A percentile compares a stretch with the other conserved stretches of the same genome.
Conservation (phyloP, 345 rosid genomes). For the Aegle marmelos region DNA sequence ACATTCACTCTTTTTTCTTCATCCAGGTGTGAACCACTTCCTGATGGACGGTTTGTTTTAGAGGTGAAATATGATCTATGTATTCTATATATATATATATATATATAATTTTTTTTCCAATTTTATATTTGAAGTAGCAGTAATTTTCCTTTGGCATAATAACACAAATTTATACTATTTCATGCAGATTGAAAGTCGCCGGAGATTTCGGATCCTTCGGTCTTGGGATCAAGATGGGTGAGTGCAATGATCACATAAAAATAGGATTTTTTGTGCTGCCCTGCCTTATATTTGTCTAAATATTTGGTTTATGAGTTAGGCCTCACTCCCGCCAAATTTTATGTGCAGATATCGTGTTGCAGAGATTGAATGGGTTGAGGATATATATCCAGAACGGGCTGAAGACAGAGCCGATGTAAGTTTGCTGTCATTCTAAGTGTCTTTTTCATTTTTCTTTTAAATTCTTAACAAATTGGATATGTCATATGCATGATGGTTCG, state of each 20-base stretch:
- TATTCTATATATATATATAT: neutral
- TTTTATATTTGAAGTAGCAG: neutral
- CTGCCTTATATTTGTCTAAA: neutral
- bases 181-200: slow-evolving; percentile 76
- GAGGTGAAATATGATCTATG: slow-evolving; percentile 46
- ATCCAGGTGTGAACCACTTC: slow-evolving; percentile 90
- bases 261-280: neutral
- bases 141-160: neutral
- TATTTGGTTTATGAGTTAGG: slow-evolving; percentile 1
- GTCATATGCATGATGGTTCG: neutral
- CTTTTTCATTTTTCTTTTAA: neutral
- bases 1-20: slow-evolving; percentile 14
- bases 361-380: slow-evolving; percentile 89
- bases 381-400: slow-evolving; percentile 47
- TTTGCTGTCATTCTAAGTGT: neutral
- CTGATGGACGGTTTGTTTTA: slow-evolving; percentile 82
- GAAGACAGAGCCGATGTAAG: slow-evolving; percentile 56
- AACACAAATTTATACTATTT: neutral
- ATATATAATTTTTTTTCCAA: neutral
- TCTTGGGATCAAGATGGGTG: slow-evolving; percentile 99
- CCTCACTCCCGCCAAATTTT: slow-evolving; percentile 13
- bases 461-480: neutral
- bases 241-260: slow-evolving; percentile 30
- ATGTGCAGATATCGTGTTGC: slow-evolving; percentile 77
- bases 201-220: slow-evolving; percentile 69